Evolutionary conservation across 2,329 filamentous ascomycete species (phyloP), one percentile per base, ranked within the genome.

Genomic region (Parastagonospora avenae): DNA sequence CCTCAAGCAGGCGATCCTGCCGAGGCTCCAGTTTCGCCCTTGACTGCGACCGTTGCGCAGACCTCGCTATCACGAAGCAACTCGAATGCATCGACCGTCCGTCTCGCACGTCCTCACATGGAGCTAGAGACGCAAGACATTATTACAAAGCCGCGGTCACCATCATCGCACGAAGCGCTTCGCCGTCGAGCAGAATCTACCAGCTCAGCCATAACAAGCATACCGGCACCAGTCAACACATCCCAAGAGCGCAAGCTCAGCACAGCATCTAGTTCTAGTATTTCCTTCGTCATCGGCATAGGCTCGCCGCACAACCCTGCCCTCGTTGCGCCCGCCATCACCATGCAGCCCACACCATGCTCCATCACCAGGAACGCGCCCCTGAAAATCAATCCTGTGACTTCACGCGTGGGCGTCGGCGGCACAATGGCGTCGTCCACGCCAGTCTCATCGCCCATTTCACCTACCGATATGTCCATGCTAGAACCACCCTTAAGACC

Each of bases 371-470:
- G 58, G 2, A 62, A 64, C 24, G 46, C 37, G 16, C 50, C 59
- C 12, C 50, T 58, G 27, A 60, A 41, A 38, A 52, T 48, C 28
- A 46, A 37, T 4, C 47, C 59, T 2, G 48, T 57, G 8, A 60
- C 54, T 4, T 62, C 61, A 9, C 43, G 59, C 27, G 48, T 54
- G n/a, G 66, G 68, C 9, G 46, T 71, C 2, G 64, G 63, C 15
- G 68, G 67, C 7, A 73, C 68, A 1, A 71, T 70, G 64, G 64
- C 66, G 2, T 64, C 62, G 15, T 64, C 60, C 1, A 67, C 60
- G 0, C 64, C 64, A 0, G 38, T 63, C 7, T 54, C 56, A 8
- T 66, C 64, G 4, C 66, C 66, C 0, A 44, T 54, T 1, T 59
- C 57, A 11, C 48, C 54, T 1, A 54, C 50, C 19, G 46, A 57